Evolutionary conservation across 768 basidiomycete species (phyloP).

Genomic region (Collybia sordida): DNA sequence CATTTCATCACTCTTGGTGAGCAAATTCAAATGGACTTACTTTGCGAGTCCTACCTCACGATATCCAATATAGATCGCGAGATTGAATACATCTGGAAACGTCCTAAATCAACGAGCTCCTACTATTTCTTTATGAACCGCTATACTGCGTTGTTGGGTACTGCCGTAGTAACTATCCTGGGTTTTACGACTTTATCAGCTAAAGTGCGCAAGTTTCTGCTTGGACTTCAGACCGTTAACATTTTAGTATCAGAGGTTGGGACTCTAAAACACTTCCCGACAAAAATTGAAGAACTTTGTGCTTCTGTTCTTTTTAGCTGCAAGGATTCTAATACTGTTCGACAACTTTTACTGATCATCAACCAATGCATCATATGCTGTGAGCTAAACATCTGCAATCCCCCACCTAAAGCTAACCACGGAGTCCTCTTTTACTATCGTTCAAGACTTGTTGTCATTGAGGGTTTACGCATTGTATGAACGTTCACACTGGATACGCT

Average conservation of each 20-base stretch:
- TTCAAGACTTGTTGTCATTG: not conserved
- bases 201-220: too few species aligned
- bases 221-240: too few species aligned
- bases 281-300: too few species aligned
- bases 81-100: conserved; percentile 39
- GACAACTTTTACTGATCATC: not conserved
- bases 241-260: too few species aligned
- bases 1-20: conserved; percentile 2
- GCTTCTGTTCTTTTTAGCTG: too few species aligned
- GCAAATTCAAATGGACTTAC: not conserved
- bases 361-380: not conserved
- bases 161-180: too few species aligned
- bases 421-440: too few species aligned
- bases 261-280: too few species aligned
- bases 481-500: not conserved
- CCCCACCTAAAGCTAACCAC: not conserved
- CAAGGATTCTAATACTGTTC: too few species aligned
- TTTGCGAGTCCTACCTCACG: too few species aligned
- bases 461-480: not conserved
- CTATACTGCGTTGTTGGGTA: conserved; percentile 20
- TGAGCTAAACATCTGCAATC: not conserved
- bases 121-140: conserved; percentile 46
- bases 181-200: too few species aligned
- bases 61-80: conserved; percentile 20
- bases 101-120: conserved; percentile 30